These are phyloP conservation scores for Tolypocladium nubicola DNA, from an alignment of 2,329 filamentous ascomycete species.

Conservation along the genomic window DNA sequence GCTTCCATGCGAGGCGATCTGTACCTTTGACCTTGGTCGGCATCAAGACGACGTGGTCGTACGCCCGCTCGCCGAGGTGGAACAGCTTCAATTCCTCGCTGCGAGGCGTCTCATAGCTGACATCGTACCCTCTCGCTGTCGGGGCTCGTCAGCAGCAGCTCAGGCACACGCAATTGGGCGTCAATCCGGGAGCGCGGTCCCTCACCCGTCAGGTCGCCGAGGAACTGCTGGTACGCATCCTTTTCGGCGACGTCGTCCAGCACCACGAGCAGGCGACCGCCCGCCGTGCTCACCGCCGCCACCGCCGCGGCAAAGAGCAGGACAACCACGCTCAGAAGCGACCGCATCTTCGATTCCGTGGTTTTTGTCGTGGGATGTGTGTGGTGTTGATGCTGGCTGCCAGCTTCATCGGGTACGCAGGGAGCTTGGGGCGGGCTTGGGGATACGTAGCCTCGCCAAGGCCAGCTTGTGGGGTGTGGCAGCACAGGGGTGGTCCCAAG, in stretches of 20 bases:
- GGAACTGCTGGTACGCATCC: slow-evolving; percentile 71
- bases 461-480: not conserved
- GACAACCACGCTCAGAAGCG: slow-evolving; percentile 59
- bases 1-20: slow-evolving; percentile 3
- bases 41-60: slow-evolving; percentile 84
- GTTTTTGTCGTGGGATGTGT: not conserved
- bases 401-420: not conserved
- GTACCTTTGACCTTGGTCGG: slow-evolving; percentile 83
- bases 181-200: slow-evolving; percentile 2
- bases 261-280: slow-evolving; percentile 73
- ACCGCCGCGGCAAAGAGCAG: slow-evolving; percentile 56
- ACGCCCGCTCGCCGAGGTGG: slow-evolving; percentile 74
- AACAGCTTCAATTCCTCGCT: slow-evolving; percentile 69
- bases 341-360: slow-evolving; percentile 48
- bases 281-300: slow-evolving; percentile 68
- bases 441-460: slow-evolving; percentile 4
- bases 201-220: slow-evolving; percentile 61
- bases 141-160: slow-evolving; percentile 11
- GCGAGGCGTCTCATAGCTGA: slow-evolving; percentile 77
- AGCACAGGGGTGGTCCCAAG: not conserved
- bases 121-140: slow-evolving; percentile 69
- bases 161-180: not conserved
- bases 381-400: not conserved
- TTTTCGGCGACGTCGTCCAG: slow-evolving; percentile 76
- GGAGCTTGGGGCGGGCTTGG: not conserved